Conservation (phyloP, 2,329 filamentous ascomycete species). For the Macrophomina phaseolina region DNA sequence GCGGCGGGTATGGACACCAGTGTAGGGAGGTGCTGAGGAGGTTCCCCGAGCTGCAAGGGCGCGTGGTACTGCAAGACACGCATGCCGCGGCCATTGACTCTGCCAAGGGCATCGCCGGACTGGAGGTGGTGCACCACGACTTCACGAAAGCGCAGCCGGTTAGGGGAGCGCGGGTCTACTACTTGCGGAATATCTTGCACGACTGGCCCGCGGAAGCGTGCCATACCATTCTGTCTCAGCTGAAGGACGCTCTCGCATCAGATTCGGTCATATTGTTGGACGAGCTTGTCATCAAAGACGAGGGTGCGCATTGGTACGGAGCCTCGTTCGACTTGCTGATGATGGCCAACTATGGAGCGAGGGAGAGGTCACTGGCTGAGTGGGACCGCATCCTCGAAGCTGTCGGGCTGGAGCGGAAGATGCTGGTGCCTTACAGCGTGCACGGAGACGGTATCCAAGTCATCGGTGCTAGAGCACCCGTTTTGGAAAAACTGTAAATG, state of each 20-base stretch:
- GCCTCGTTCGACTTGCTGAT: constrained; percentile 47
- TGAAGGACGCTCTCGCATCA: constrained; percentile 40
- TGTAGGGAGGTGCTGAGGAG: not conserved
- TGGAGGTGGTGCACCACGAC: not conserved
- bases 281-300: constrained; percentile 50
- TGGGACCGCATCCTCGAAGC: constrained; percentile 40
- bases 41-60: not conserved
- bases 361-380: constrained; percentile 44
- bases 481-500: too few species aligned
- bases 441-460: constrained; percentile 11
- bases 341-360: constrained; percentile 42
- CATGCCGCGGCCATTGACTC: not conserved
- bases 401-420: constrained; percentile 28
- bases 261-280: constrained; percentile 51
- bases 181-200: constrained; percentile 47
- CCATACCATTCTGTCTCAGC: constrained; percentile 41
- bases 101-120: not conserved
- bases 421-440: constrained; percentile 1
- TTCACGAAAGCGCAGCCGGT: not conserved
- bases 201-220: constrained; percentile 46
- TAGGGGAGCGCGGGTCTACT: constrained; percentile 42
- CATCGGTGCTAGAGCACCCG: not conserved
- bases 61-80: not conserved
- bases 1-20: constrained; percentile 30
- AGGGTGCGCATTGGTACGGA: constrained; percentile 39